Evolutionary conservation across 352 stramenopile genomes (phyloP).

Genomic region (Phytophthora tentaculata): DNA sequence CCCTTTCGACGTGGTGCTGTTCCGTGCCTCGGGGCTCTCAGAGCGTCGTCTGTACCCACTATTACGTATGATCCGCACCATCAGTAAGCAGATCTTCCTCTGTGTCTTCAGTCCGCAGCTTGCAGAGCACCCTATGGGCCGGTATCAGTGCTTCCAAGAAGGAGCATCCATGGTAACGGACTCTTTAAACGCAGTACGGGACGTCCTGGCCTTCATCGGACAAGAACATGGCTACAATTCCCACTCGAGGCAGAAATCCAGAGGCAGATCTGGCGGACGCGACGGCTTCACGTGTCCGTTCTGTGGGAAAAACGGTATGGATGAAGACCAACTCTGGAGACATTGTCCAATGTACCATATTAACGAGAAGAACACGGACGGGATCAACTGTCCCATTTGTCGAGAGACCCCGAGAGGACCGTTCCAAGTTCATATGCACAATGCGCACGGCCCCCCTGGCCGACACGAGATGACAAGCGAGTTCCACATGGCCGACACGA

Average conservation of each 20-base stretch:
- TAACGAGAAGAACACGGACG: slow-evolving; percentile 82
- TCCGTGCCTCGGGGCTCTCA: slow-evolving; percentile 66
- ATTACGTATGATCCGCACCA: slow-evolving; percentile 68
- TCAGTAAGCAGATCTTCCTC: slow-evolving; percentile 87
- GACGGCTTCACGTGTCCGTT: slow-evolving; percentile 72
- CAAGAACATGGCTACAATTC: slow-evolving; percentile 7
- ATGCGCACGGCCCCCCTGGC: slow-evolving; percentile 79
- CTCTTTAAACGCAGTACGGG: slow-evolving; percentile 64
- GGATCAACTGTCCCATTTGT: slow-evolving; percentile 79
- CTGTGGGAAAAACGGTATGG: slow-evolving; percentile 73
- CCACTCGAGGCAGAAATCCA: slow-evolving; percentile 22
- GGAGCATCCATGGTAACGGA: slow-evolving; percentile 86
- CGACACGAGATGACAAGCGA: slow-evolving; percentile 84
- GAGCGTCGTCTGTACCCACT: slow-evolving; percentile 56
- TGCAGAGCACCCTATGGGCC: slow-evolving; percentile 66
- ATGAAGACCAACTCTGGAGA: slow-evolving; percentile 84
- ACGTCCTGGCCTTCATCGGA: slow-evolving; percentile 71
- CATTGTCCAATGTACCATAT: slow-evolving; percentile 88
- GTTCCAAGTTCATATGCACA: slow-evolving; percentile 89
- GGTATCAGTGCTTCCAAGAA: slow-evolving; percentile 81
- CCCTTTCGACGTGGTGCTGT: slow-evolving; percentile 74
- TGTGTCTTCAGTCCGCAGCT: slow-evolving; percentile 85
- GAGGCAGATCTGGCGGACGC: slow-evolving; percentile 30
- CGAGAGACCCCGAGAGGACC: slow-evolving; percentile 63
- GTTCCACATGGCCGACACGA: slow-evolving; percentile 76